Conservation (phyloP, 495 filamentous ascomycete species). For the Daldinia concentrica region DNA sequence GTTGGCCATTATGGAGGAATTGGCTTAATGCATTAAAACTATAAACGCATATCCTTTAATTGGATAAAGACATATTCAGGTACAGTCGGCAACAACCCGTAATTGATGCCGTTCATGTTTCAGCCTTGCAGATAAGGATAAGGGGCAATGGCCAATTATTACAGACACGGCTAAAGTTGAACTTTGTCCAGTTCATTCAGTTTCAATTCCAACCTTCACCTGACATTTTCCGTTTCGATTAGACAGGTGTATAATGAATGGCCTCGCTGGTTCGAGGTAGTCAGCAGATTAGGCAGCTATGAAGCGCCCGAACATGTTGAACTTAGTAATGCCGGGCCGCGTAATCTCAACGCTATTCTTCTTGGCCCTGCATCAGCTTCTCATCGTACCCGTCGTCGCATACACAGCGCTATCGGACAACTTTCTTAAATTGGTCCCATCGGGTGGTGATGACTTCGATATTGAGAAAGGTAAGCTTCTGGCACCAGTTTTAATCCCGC, state of each 20-base stretch:
- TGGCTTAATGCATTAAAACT: neutral
- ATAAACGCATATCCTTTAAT: neutral
- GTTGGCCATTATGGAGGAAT: too few relatives aligned
- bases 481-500: slow-evolving; percentile 88
- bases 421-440: slow-evolving; percentile 72
- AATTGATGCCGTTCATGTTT: slow-evolving; percentile 29
- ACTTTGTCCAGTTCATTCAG: slow-evolving; percentile 19
- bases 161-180: slow-evolving; percentile 41
- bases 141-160: slow-evolving; percentile 10
- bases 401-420: slow-evolving; percentile 80
- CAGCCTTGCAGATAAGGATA: slow-evolving; percentile 40
- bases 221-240: slow-evolving; percentile 2
- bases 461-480: slow-evolving; percentile 77
- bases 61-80: neutral
- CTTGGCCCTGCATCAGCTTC: slow-evolving; percentile 43
- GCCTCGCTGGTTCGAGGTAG: slow-evolving; percentile 44
- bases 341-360: slow-evolving; percentile 38
- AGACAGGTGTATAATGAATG: slow-evolving; percentile 36
- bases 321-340: slow-evolving; percentile 38
- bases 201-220: slow-evolving; percentile 22
- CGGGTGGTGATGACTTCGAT: slow-evolving; percentile 80
- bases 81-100: neutral
- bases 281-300: slow-evolving; percentile 36
- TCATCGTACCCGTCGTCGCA: slow-evolving; percentile 58
- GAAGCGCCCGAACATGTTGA: slow-evolving; percentile 21